phyloP scores from a whole-genome alignment of 1,284 basidiomycete genomes.

The Irpex sp. region DNA sequence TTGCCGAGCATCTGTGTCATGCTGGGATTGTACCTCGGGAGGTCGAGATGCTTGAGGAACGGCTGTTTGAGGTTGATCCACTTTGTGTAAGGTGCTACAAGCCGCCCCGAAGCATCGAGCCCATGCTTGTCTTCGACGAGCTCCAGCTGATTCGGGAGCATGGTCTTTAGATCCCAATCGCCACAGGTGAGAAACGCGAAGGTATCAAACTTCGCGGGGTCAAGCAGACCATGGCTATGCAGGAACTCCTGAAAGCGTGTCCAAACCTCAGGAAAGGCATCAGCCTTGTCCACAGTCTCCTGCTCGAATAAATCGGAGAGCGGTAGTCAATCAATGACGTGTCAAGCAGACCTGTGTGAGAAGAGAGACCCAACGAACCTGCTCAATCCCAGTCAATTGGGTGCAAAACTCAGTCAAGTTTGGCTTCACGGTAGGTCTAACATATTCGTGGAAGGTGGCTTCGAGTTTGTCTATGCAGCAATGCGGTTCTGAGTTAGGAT shows the following conservation, averaged over 20 bases:
- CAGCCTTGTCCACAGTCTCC: slow-evolving; percentile 28
- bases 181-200: slow-evolving; percentile 31
- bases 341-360: background rate
- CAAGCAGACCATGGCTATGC: slow-evolving; percentile 15
- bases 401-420: slow-evolving; percentile 31
- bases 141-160: slow-evolving; percentile 31
- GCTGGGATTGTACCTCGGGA: slow-evolving; percentile 18
- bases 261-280: slow-evolving; percentile 30
- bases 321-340: background rate
- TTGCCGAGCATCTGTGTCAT: slow-evolving; percentile 26
- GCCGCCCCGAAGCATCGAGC: slow-evolving; percentile 16
- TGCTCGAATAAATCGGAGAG: slow-evolving; percentile 4
- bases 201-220: slow-evolving; percentile 18
- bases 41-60: slow-evolving; percentile 19
- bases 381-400: slow-evolving; percentile 31
- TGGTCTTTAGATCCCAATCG: slow-evolving; percentile 33
- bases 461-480: slow-evolving; percentile 18
- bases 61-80: slow-evolving; percentile 30
- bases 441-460: slow-evolving; percentile 32
- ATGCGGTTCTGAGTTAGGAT: background rate
- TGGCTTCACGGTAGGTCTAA: slow-evolving; percentile 24
- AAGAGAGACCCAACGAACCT: slow-evolving; percentile 18
- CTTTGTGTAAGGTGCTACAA: slow-evolving; percentile 23
- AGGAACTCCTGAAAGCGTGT: slow-evolving; percentile 28
- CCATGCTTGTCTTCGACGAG: slow-evolving; percentile 18